Percentiles rank a stretch among this genome's conserved stretches.
These are phyloP conservation scores for Elsinoe australis DNA, from an alignment of 2,329 filamentous ascomycete genomes.

Conservation along the genomic window DNA sequence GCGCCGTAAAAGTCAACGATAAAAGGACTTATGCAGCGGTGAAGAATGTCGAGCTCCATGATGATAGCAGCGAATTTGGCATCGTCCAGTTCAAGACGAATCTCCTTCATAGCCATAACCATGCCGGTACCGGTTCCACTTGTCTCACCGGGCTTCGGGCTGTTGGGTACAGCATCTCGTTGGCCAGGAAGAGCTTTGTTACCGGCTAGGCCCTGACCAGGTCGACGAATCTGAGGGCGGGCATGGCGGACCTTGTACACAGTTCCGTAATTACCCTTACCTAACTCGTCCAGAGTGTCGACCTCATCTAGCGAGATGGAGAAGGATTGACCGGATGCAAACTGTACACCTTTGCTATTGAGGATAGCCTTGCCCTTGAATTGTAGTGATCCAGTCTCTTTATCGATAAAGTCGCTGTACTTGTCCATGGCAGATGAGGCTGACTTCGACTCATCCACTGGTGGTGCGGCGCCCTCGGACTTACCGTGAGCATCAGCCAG, in stretches of 20 bases:
- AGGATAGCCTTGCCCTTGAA: slow-evolving; percentile 91
- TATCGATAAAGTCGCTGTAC: slow-evolving; percentile 77
- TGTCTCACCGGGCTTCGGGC: slow-evolving; percentile 2
- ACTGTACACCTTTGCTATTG: slow-evolving; percentile 83
- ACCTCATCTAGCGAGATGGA: slow-evolving; percentile 94
- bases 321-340: slow-evolving; percentile 81
- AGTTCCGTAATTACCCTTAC: slow-evolving; percentile 96
- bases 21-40: slow-evolving; percentile 88
- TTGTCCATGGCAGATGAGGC: slow-evolving; percentile 52
- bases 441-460: slow-evolving; percentile 27
- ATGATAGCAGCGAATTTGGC: slow-evolving; percentile 95
- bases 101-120: slow-evolving; percentile 99
- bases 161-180: slow-evolving; percentile 20
- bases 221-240: slow-evolving; percentile 56
- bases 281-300: slow-evolving; percentile 83
- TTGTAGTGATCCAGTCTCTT: slow-evolving; percentile 80
- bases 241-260: slow-evolving; percentile 94
- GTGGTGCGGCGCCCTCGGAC: slow-evolving; percentile 20
- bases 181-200: slow-evolving; percentile 46
- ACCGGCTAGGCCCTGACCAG: slow-evolving; percentile 53
- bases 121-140: slow-evolving; percentile 56
- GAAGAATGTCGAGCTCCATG: slow-evolving; percentile 93
- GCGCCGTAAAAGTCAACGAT: slow-evolving; percentile 99
- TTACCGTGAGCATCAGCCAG: slow-evolving; percentile 32
- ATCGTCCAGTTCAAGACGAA: slow-evolving; percentile 89